A percentile compares a stretch with the other conserved stretches of the same genome.
Conservation (phyloP, 495 filamentous ascomycete species). For the Neurospora tetrasperma region DNA sequence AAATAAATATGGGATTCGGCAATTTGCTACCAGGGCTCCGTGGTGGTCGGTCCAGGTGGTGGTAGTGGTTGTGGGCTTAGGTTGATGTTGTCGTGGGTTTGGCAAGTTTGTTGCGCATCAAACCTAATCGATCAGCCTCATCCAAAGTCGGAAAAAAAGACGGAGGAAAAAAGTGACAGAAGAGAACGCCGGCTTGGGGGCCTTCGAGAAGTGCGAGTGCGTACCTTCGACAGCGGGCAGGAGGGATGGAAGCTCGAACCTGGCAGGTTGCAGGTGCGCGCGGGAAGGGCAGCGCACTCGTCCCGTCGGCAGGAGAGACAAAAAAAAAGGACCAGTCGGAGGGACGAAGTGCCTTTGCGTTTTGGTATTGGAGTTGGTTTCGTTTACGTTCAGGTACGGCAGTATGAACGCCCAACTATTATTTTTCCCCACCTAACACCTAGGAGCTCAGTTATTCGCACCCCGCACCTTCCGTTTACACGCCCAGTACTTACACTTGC, state of each 20-base stretch:
- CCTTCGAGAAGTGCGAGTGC: background rate
- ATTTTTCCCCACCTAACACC: too few relatives aligned
- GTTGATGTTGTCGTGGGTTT: background rate
- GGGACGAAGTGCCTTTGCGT: too few relatives aligned
- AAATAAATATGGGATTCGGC: background rate
- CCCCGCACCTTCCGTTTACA: too few relatives aligned
- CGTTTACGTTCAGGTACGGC: too few relatives aligned
- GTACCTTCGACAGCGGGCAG: background rate
- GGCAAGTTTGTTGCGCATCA: background rate
- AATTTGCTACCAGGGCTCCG: background rate
- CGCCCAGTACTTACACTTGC: too few relatives aligned
- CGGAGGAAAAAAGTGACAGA: background rate
- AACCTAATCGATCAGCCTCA: background rate
- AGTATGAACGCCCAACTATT: too few relatives aligned
- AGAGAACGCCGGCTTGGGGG: background rate
- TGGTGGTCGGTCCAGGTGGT: background rate
- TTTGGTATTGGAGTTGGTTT: too few relatives aligned
- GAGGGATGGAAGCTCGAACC: background rate
- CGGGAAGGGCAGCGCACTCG: too few relatives aligned
- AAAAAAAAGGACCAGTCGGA: too few relatives aligned
- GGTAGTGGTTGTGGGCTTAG: background rate
- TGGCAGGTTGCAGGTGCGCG: background rate
- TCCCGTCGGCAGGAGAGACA: too few relatives aligned
- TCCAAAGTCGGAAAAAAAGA: background rate
- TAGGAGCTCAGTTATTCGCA: too few relatives aligned